phyloP scores from a whole-genome alignment of 2,329 filamentous ascomycete genomes.

The Colletotrichum eremochloae region DNA sequence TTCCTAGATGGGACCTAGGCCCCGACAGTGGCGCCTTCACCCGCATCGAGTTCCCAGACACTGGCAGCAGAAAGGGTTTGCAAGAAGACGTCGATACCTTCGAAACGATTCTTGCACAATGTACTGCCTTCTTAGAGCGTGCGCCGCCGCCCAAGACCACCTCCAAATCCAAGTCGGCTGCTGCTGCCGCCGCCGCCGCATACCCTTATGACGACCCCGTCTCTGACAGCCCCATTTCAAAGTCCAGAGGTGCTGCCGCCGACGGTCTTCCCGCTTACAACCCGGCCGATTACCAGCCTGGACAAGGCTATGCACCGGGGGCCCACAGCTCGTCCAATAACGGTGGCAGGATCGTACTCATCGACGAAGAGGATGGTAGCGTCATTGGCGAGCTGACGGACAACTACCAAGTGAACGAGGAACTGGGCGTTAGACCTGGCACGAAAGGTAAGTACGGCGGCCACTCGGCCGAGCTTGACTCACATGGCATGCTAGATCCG shows the following conservation, averaged over 20 bases:
- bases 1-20: constrained; percentile 94
- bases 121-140: constrained; percentile 93
- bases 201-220: constrained; percentile 40
- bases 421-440: constrained; percentile 81
- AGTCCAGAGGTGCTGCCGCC: constrained; percentile 46
- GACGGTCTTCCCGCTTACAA: constrained; percentile 78
- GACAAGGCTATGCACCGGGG: constrained; percentile 80
- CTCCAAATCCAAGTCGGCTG: constrained; percentile 21
- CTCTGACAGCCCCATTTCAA: constrained; percentile 45
- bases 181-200: constrained; percentile 24
- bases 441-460: constrained; percentile 91
- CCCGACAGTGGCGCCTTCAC: constrained; percentile 92
- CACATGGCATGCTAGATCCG: constrained; percentile 67
- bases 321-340: constrained; percentile 67
- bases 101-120: constrained; percentile 97
- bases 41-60: constrained; percentile 86
- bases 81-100: constrained; percentile 97
- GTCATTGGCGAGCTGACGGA: constrained; percentile 93
- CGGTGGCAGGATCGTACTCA: constrained; percentile 85
- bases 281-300: constrained; percentile 82
- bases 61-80: constrained; percentile 78
- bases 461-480: constrained; percentile 40
- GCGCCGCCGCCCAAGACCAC: constrained; percentile 70
- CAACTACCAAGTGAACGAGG: constrained; percentile 84
- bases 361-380: constrained; percentile 96